These are phyloP conservation scores for Sergeia podlipaevii DNA, from an alignment of 208 protist species.

Conservation along the genomic window DNA sequence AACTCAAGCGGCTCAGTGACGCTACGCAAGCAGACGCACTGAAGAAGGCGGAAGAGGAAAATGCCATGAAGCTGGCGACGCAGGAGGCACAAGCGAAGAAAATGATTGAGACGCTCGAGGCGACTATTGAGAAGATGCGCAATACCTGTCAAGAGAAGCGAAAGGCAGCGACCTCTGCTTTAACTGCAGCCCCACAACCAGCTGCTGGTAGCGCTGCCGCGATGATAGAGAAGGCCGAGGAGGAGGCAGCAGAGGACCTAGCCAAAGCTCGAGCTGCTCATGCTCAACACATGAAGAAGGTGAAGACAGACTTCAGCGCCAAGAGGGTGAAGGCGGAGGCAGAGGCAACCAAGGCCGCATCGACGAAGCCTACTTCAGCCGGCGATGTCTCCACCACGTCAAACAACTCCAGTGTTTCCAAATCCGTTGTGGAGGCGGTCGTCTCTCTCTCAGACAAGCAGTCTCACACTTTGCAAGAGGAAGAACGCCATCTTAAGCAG, in stretches of 20 bases:
- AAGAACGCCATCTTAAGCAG: conserved; percentile 28
- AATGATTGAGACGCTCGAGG: conserved; percentile 15
- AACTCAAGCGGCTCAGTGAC: conserved; percentile 5
- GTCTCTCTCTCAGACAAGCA: not conserved
- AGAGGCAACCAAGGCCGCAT: conserved; percentile 3
- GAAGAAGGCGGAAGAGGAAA: conserved; percentile 6
- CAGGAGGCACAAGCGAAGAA: conserved; percentile 4
- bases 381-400: not conserved
- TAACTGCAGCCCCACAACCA: not conserved
- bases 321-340: conserved; percentile 11
- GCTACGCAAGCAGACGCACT: too few relatives aligned
- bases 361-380: not conserved
- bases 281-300: conserved; percentile 4
- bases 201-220: not conserved
- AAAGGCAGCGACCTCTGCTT: not conserved
- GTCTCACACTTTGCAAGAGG: conserved; percentile 19
- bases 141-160: conserved; percentile 10
- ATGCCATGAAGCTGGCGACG: conserved; percentile 9
- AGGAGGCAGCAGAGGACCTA: not conserved
- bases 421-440: not conserved
- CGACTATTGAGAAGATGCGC: conserved; percentile 10
- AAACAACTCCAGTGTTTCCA: conserved; percentile 4
- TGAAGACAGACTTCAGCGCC: conserved; percentile 14
- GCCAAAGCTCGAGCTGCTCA: not conserved
- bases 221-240: not conserved